Percentiles rank a stretch among this genome's conserved stretches.
phyloP scores from a whole-genome alignment of 495 filamentous ascomycete species.

The Pseudevernia furfuracea region DNA sequence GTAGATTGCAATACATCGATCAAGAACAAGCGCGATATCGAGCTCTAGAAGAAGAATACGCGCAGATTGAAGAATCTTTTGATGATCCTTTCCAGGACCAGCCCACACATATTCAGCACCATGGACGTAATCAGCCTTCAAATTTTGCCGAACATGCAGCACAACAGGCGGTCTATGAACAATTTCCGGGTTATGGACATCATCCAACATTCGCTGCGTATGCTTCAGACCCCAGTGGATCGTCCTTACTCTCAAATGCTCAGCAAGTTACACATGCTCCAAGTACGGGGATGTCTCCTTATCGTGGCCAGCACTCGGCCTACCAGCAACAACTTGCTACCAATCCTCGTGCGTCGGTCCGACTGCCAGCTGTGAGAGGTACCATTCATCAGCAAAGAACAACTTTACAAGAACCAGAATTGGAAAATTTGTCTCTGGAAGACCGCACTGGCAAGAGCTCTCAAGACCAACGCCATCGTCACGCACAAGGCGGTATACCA shows the following conservation, averaged over 20 bases:
- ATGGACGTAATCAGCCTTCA: background rate
- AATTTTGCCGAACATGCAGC: background rate
- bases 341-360: background rate
- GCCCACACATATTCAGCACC: background rate
- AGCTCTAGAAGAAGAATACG: background rate
- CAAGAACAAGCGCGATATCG: background rate
- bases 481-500: background rate
- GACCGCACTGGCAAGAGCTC: background rate
- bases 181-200: background rate
- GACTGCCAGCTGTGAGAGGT: constrained; percentile 6
- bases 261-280: background rate
- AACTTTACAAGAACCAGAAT: background rate
- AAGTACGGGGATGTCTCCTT: background rate
- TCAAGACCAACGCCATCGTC: background rate
- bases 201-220: background rate
- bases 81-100: constrained; percentile 4
- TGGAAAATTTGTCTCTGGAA: background rate
- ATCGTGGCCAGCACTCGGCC: background rate
- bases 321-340: background rate
- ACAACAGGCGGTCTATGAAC: background rate
- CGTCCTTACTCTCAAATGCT: background rate
- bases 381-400: background rate
- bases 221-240: background rate
- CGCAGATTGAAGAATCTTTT: background rate
- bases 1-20: background rate